phyloP scores from a whole-genome alignment of 2,329 filamentous ascomycete genomes.

The Venturia nashicola region DNA sequence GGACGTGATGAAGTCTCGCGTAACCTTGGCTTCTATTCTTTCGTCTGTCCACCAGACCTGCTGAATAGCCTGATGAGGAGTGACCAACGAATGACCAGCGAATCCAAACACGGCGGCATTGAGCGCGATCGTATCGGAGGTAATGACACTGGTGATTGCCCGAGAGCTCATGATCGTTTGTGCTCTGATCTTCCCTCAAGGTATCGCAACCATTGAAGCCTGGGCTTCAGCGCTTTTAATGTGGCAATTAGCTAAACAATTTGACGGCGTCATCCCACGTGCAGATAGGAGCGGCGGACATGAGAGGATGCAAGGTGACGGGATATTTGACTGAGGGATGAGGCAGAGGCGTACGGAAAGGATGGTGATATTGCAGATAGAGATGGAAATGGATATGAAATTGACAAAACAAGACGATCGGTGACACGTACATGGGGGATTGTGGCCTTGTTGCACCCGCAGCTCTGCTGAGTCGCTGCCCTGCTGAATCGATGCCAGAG shows the following conservation, averaged over 20 bases:
- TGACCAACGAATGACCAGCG: slow-evolving; percentile 37
- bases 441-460: slow-evolving; percentile 1
- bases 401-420: not conserved
- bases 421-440: not conserved
- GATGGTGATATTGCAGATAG: not conserved
- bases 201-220: not conserved
- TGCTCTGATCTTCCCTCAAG: not conserved
- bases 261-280: not conserved
- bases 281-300: not conserved
- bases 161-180: slow-evolving; percentile 13
- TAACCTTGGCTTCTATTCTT: slow-evolving; percentile 57
- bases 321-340: not conserved
- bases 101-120: slow-evolving; percentile 40
- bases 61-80: slow-evolving; percentile 35
- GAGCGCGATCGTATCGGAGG: slow-evolving; percentile 31
- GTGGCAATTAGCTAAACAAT: not conserved
- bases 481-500: not conserved
- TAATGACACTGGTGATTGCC: slow-evolving; percentile 28
- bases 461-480: not conserved
- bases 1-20: slow-evolving; percentile 52
- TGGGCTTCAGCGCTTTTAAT: slow-evolving; percentile 1
- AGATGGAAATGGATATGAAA: not conserved
- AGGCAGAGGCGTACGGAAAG: not conserved
- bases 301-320: not conserved
- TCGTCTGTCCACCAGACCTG: slow-evolving; percentile 60